Percentiles rank a stretch among this genome's conserved stretches.
phyloP scores from a whole-genome alignment of 2,329 filamentous ascomycete species.

The Nakataea oryzae region DNA sequence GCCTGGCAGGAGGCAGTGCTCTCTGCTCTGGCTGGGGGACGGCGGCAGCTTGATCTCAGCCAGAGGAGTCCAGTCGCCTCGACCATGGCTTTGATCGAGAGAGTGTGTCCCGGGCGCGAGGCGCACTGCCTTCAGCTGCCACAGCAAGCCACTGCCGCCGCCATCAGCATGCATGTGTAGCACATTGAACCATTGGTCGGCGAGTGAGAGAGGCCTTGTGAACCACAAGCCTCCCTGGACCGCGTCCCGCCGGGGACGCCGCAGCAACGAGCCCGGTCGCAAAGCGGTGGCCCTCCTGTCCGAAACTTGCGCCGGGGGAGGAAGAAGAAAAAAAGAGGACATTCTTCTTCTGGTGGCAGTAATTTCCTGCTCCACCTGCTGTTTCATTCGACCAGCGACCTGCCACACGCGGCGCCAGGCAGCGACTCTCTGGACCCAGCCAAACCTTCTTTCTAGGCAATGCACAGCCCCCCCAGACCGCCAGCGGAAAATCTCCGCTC shows the following conservation, averaged over 20 bases:
- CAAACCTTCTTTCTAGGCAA: not conserved
- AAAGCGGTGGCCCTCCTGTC: no score
- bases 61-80: no score
- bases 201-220: no score
- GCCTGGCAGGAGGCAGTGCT: not conserved
- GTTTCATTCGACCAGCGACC: not conserved
- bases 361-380: not conserved
- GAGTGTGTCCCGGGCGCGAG: not conserved
- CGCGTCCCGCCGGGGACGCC: no score
- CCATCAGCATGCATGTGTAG: not conserved
- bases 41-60: no score
- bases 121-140: not conserved
- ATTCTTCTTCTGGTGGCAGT: not conserved
- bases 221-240: not conserved
- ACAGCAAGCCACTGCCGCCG: not conserved
- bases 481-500: no score
- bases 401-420: not conserved
- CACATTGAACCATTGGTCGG: not conserved
- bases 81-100: no score
- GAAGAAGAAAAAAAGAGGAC: no score
- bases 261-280: no score
- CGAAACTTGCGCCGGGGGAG: no score
- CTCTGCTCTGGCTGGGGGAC: no score
- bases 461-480: not conserved
- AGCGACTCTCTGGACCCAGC: not conserved